A percentile compares a stretch with the other conserved stretches of the same genome.
Evolutionary conservation across 1,139 yeast genomes (phyloP).

Genomic region (Hanseniaspora uvarum): DNA sequence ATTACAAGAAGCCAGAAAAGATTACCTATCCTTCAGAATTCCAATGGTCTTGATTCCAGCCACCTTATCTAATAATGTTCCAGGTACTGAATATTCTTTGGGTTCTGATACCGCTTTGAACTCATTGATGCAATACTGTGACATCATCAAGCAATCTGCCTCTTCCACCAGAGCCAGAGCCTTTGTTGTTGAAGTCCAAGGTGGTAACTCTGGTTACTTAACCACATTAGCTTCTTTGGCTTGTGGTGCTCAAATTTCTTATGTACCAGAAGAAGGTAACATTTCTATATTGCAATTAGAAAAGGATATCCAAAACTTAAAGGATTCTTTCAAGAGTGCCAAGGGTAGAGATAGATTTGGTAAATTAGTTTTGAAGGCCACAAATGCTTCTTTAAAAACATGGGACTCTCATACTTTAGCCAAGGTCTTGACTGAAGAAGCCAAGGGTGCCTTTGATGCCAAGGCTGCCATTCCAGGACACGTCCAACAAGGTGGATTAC

Average conservation of each 20-base stretch:
- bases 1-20: slow-evolving; percentile 57
- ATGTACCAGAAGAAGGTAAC: slow-evolving; percentile 75
- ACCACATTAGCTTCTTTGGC: slow-evolving; percentile 83
- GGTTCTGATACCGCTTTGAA: slow-evolving; percentile 94
- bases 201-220: slow-evolving; percentile 89
- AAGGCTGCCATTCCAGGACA: slow-evolving; percentile 76
- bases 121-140: slow-evolving; percentile 83
- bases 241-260: slow-evolving; percentile 86
- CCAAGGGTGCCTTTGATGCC: slow-evolving; percentile 59
- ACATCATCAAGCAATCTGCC: slow-evolving; percentile 88
- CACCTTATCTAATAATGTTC: slow-evolving; percentile 93
- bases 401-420: slow-evolving; percentile 59
- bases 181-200: slow-evolving; percentile 94
- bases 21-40: slow-evolving; percentile 82
- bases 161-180: slow-evolving; percentile 90
- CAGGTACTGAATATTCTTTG: slow-evolving; percentile 89
- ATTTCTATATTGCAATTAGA: slow-evolving; percentile 62
- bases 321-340: slow-evolving; percentile 58
- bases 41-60: slow-evolving; percentile 94
- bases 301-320: slow-evolving; percentile 62
- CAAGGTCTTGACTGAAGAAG: slow-evolving; percentile 55
- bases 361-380: slow-evolving; percentile 57
- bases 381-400: slow-evolving; percentile 53
- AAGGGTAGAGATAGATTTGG: slow-evolving; percentile 70
- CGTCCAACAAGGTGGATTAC: slow-evolving; percentile 75